Evolutionary conservation across 78 protist genomes (phyloP), one percentile per base, ranked within the genome.

Genomic region (Parvularia atlantis): DNA sequence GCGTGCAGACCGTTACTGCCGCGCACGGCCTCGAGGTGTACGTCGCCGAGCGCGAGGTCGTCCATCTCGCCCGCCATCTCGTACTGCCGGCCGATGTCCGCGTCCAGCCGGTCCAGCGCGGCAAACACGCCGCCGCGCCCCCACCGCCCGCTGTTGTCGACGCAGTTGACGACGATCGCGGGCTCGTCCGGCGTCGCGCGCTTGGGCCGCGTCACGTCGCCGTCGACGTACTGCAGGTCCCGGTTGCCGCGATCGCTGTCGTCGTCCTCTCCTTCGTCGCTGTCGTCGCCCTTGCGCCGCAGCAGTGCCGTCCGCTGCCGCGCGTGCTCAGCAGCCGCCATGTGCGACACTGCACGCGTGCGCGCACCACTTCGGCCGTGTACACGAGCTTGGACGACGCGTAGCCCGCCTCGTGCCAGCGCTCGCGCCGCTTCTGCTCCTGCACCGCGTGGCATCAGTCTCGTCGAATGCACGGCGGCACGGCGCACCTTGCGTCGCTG

Each of bases 21-120:
- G n/a, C n/a, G n/a, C n/a, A n/a, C n/a, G n/a, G n/a, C n/a, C n/a
- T n/a, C 48, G 6, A 61, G 11, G 46, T 61, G 67, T 33, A 28
- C 67, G 67, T 61, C 67, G 48, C 67, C 67, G 11, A 61, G 48
- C 1, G 20, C 30, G 31, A 61, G 41, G 46, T 61, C 67, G 41
- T 19, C 53, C 41, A 36, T 40, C n/a, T 37, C 13, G 36, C 30
- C 41, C 36, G 67, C 67, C 53, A 17, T 17, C 11, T 61, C 67
- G 67, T 61, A 61, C 14, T 14, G 10, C n/a, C n/a, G n/a, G n/a
- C n/a, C n/a, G n/a, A n/a, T n/a, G n/a, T n/a, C n/a, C n/a, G n/a
- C n/a, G n/a, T n/a, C n/a, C n/a, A n/a, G n/a, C n/a, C n/a, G n/a
- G 11, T 56, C 39, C 31, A 61, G 48, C 41, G 67, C 67, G 31